Percentiles rank a stretch among this genome's conserved stretches.
phyloP scores from a whole-genome alignment of 208 protist species.

The Wallacemonas sp. region DNA sequence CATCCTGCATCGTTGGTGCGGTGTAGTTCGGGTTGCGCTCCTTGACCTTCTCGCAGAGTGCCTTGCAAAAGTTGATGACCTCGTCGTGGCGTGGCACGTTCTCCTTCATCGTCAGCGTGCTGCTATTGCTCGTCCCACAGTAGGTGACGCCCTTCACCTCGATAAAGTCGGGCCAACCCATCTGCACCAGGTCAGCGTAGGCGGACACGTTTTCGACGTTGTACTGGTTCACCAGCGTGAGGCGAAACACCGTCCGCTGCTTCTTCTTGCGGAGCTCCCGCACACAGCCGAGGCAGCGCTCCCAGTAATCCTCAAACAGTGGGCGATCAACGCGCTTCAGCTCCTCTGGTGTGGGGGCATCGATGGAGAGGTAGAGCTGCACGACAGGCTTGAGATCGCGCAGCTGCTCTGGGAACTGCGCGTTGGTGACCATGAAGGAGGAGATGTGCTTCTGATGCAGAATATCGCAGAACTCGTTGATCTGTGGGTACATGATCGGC shows the following conservation, averaged over 20 bases:
- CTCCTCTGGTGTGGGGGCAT: slow-evolving; percentile 89
- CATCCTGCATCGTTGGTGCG: slow-evolving; percentile 27
- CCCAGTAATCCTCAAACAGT: slow-evolving; percentile 96
- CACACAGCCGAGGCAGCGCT: slow-evolving; percentile 91
- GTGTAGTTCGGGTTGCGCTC: slow-evolving; percentile 40
- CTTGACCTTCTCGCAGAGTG: slow-evolving; percentile 58
- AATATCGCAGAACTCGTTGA: slow-evolving; percentile 90
- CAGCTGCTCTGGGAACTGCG: slow-evolving; percentile 90
- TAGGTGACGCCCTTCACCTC: slow-evolving; percentile 96
- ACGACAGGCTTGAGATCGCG: slow-evolving; percentile 80
- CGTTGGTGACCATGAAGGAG: slow-evolving; percentile 96
- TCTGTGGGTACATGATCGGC: slow-evolving; percentile 96
- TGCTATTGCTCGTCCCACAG: slow-evolving; percentile 84
- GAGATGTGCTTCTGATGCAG: slow-evolving; percentile 89
- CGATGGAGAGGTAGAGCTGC: slow-evolving; percentile 95
- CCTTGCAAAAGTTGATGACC: slow-evolving; percentile 88
- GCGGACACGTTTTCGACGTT: slow-evolving; percentile 79
- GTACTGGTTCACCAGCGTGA: slow-evolving; percentile 96
- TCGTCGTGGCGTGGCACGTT: slow-evolving; percentile 96
- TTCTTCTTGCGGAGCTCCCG: slow-evolving; percentile 76
- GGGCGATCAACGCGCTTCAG: slow-evolving; percentile 92
- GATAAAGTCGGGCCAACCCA: slow-evolving; percentile 94
- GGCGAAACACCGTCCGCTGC: slow-evolving; percentile 96
- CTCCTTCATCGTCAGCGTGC: slow-evolving; percentile 88
- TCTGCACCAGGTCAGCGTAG: slow-evolving; percentile 87